Evolutionary conservation across 148 eudicot species (phyloP).

Genomic region (Chenopodium berlandieri): DNA sequence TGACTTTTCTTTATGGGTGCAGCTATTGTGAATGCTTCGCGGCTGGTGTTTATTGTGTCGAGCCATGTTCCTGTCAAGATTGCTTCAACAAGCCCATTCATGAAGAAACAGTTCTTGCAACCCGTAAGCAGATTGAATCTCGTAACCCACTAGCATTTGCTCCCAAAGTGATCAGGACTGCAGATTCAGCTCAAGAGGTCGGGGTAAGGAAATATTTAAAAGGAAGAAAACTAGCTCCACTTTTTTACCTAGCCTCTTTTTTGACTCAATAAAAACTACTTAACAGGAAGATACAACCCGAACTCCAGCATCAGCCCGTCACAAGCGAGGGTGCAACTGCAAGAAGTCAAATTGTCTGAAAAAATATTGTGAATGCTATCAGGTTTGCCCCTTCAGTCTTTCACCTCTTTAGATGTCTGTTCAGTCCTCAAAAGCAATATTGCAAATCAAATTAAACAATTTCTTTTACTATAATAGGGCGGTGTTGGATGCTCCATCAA

Average conservation of each 20-base stretch:
- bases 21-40: constrained; percentile 99
- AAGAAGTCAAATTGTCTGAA: constrained; percentile 93
- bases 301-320: constrained; percentile 97
- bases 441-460: neutral
- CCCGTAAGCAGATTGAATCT: constrained; percentile 95
- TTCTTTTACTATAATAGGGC: constrained; percentile 50
- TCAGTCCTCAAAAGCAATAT: too few relatives aligned
- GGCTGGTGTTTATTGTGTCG: constrained; percentile 97
- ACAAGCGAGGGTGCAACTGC: constrained; percentile 98
- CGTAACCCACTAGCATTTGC: constrained; percentile 98
- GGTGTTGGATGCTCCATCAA: constrained; percentile 95
- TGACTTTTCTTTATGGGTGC: constrained; percentile 30
- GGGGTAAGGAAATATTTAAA: constrained; percentile 40
- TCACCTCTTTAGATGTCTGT: neutral
- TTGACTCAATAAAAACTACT: constrained; percentile 6
- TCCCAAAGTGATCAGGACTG: constrained; percentile 82
- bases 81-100: constrained; percentile 98
- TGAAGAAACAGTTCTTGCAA: constrained; percentile 83
- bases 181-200: constrained; percentile 53
- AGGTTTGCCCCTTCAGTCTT: constrained; percentile 45
- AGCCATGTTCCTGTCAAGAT: constrained; percentile 91
- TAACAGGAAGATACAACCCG: constrained; percentile 75
- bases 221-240: neutral
- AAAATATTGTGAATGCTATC: constrained; percentile 99
- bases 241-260: constrained; percentile 1